A percentile compares a stretch with the other conserved stretches of the same genome.
These are phyloP conservation scores for Diaporthe amygdali DNA, from an alignment of 2,329 filamentous ascomycete species.

Conservation along the genomic window DNA sequence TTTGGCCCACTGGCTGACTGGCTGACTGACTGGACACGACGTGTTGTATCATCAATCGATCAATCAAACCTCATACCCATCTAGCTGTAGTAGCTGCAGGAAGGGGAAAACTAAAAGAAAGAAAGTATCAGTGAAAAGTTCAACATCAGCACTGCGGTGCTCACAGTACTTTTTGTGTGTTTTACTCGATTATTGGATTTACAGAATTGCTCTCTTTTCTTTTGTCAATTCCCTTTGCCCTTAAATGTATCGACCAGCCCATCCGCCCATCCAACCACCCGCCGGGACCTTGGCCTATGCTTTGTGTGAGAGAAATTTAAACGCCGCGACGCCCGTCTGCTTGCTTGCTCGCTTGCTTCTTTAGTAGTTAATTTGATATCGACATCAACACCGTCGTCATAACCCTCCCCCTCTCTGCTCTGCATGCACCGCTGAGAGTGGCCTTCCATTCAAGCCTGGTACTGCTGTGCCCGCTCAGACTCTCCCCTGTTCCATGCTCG, in stretches of 20 bases:
- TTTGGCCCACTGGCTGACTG: not conserved
- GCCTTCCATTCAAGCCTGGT: not conserved
- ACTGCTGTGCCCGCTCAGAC: no score
- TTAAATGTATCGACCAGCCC: slow-evolving; percentile 4
- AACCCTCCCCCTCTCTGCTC: not conserved
- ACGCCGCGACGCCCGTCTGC: slow-evolving; percentile 26
- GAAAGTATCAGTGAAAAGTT: not conserved
- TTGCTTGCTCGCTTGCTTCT: slow-evolving; percentile 15
- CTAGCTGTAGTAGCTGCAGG: not conserved
- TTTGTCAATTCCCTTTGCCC: not conserved
- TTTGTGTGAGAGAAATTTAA: slow-evolving; percentile 8
- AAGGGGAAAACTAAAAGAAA: not conserved
- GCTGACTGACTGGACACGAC: not conserved
- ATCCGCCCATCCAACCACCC: not conserved
- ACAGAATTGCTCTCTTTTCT: not conserved
- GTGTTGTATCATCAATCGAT: slow-evolving; percentile 7
- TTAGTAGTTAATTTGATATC: slow-evolving; percentile 17
- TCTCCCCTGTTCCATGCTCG: not conserved
- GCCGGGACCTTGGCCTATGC: slow-evolving; percentile 14
- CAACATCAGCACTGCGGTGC: not conserved
- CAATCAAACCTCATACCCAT: slow-evolving; percentile 6
- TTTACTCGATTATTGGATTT: not conserved
- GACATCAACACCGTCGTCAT: slow-evolving; percentile 1
- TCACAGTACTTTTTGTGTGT: not conserved
- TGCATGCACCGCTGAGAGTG: not conserved